phyloP scores from a whole-genome alignment of 306 rosid species.

The Pyrus pyrifolia region DNA sequence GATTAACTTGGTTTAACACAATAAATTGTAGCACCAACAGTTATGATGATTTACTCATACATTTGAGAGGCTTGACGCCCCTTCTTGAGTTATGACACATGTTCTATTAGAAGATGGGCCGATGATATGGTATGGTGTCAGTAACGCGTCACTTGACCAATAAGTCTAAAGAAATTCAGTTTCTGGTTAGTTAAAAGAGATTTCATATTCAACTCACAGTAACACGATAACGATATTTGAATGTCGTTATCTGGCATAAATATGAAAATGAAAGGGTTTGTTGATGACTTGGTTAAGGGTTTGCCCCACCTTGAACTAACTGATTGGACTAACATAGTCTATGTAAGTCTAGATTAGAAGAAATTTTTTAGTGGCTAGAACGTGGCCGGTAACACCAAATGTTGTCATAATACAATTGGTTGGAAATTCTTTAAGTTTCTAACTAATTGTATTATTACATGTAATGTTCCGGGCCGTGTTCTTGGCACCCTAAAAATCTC shows the following conservation, averaged over 20 bases:
- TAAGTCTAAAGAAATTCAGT: no score
- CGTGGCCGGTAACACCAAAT: no score
- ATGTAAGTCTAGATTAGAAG: background rate
- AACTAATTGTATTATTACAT: no score
- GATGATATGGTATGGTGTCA: no score
- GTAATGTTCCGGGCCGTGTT: accelerated
- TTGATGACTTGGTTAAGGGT: background rate
- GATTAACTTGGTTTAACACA: background rate
- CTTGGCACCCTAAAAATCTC: no score
- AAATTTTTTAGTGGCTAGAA: no score
- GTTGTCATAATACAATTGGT: no score
- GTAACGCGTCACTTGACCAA: background rate
- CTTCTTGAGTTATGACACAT: background rate
- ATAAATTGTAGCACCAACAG: background rate
- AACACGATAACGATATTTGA: background rate
- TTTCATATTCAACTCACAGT: no score
- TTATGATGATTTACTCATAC: background rate
- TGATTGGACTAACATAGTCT: background rate
- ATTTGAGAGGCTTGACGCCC: background rate
- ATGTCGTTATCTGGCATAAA: background rate
- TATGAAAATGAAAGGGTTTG: background rate
- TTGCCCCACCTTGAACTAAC: background rate
- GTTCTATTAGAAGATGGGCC: background rate
- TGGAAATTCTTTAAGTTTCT: no score
- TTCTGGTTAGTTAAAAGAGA: no score